Base-by-base conservation (phyloP, 805 yeast genomes). In the Isabelozyma rhagii region DNA sequence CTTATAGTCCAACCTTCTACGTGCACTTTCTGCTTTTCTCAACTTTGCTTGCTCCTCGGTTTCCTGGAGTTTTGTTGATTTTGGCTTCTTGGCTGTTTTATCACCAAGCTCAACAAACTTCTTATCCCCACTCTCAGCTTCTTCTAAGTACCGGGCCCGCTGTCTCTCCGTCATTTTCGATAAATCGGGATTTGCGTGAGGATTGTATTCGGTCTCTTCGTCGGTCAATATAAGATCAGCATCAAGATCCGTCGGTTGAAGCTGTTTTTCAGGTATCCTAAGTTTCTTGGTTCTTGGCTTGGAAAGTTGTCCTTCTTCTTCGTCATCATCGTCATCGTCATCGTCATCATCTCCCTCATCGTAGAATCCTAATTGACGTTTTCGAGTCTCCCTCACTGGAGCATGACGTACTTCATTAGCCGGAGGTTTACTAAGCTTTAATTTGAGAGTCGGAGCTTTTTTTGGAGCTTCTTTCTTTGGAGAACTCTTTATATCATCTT, bases 41-140 rank as follows among this genome's bases (percentile, higher is more conserved):
- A 89, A 67, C 44, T 87, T 89, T 39, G 84, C 78, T 68, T 92
- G 96, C 64, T 93, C 97, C 50, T 85, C 97, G 0, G 96, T 84
- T 47, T 88, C 77, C 36, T 77, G 76, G 52, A 79, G 80, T 62
- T 82, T 82, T 25, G 70, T 67, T 45, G 74, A 75, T 51, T 73
- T 74, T 8, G 73, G 63, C 44, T 73, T 56, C 43, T 58, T 51
- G 25, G 53, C 55, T 11, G 49, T 52, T 28, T 55, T 51, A 38
- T 62, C 66, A 47, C 62, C 70, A 54, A 71, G 57, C 45, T 67
- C 70, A 7, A 66, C 59, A 43, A 67, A 66, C 44, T 56, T 58
- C 47, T 55, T 58, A 31, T 53, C 46, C 18, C 46, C 45, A 8
- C 45, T 51, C n/a, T 56, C 61, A 2, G 48, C 52, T 38, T 53